Evolutionary conservation across 2,329 filamentous ascomycete species (phyloP).

Genomic region (Epichloe festucae): DNA sequence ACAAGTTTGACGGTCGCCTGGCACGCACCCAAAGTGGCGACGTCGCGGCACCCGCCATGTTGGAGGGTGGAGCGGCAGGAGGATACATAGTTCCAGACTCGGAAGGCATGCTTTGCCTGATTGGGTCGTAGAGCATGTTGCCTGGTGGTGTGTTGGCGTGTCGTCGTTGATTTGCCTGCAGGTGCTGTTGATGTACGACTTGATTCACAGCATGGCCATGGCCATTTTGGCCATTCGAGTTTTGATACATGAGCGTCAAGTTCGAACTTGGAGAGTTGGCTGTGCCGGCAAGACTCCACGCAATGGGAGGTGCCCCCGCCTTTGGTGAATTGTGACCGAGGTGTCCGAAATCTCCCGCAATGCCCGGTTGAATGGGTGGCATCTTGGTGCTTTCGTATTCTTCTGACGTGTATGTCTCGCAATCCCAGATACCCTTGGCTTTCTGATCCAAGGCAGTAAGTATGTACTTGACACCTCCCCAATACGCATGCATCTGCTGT

Average conservation of each 20-base stretch:
- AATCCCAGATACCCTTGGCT: constrained; percentile 74
- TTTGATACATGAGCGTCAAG: constrained; percentile 68
- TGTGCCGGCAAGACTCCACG: constrained; percentile 78
- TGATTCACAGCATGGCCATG: constrained; percentile 1
- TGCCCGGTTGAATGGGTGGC: constrained; percentile 23
- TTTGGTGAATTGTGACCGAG: constrained; percentile 36
- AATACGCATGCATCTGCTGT: constrained; percentile 69
- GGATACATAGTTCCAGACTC: constrained; percentile 36
- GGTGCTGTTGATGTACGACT: constrained; percentile 5
- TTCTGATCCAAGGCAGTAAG: constrained; percentile 78
- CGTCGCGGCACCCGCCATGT: constrained; percentile 33
- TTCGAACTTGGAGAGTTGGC: constrained; percentile 78
- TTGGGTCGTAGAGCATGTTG: constrained; percentile 48
- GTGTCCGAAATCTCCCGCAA: constrained; percentile 27
- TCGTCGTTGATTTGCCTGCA: constrained; percentile 5
- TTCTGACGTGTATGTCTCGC: constrained; percentile 51
- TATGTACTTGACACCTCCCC: constrained; percentile 80
- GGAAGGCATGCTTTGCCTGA: constrained; percentile 37
- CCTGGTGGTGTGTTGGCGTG: constrained; percentile 38
- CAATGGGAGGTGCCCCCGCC: constrained; percentile 39
- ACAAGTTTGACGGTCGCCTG: constrained; percentile 14
- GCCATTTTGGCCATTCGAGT: constrained; percentile 13
- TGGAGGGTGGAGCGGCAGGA: constrained; percentile 35
- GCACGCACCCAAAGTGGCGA: constrained; percentile 22
- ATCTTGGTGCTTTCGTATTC: constrained; percentile 63